A percentile compares a stretch with the other conserved stretches of the same genome.
phyloP scores from a whole-genome alignment of 768 basidiomycete species.

The Psilocybe subaeruginosa region DNA sequence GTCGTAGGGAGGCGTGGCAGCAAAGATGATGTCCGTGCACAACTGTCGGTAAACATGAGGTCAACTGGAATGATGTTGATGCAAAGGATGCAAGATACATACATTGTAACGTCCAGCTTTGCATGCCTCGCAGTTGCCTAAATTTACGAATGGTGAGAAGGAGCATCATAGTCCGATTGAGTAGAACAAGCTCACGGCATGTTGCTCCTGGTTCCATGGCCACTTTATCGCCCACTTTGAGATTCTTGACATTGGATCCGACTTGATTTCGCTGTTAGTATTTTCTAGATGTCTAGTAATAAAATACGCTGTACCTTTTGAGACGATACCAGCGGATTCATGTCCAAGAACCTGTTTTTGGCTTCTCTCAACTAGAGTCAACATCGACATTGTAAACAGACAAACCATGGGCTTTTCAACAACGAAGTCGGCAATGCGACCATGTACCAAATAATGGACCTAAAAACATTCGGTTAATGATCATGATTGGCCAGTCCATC shows the following conservation, averaged over 20 bases:
- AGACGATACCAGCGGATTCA: constrained; percentile 84
- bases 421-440: constrained; percentile 79
- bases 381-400: neutral
- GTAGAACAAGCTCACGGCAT: constrained; percentile 53
- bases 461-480: constrained; percentile 26
- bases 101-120: constrained; percentile 86
- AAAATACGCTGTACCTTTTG: constrained; percentile 51
- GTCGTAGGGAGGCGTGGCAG: constrained; percentile 92
- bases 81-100: constrained; percentile 14
- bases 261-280: constrained; percentile 42
- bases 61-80: neutral
- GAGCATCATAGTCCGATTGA: neutral
- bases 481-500: neutral
- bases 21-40: constrained; percentile 85
- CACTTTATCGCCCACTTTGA: constrained; percentile 85
- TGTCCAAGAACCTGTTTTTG: constrained; percentile 78
- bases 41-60: constrained; percentile 41
- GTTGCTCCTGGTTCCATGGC: constrained; percentile 91
- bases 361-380: neutral
- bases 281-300: neutral
- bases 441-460: constrained; percentile 82
- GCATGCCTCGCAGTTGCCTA: constrained; percentile 75
- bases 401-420: constrained; percentile 80
- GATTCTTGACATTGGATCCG: constrained; percentile 72
- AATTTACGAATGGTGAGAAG: neutral